phyloP scores from a whole-genome alignment of 1,284 basidiomycete genomes.

The Trichosporon ovoides region DNA sequence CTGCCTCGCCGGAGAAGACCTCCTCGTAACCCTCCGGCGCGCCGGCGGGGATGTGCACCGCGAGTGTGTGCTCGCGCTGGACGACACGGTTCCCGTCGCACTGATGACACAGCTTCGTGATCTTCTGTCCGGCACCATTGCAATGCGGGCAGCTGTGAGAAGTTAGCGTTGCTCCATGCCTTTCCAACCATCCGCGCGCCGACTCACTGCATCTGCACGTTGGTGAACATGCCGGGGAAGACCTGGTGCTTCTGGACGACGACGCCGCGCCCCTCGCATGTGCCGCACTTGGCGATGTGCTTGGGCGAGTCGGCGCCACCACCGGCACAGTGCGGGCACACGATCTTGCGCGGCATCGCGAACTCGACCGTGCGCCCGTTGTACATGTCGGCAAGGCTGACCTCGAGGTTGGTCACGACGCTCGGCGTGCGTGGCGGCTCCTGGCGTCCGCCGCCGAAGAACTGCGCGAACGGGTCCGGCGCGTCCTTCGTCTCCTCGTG shows the following conservation, averaged over 20 bases:
- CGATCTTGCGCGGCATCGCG: conserved; percentile 76
- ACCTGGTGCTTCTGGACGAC: conserved; percentile 84
- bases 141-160: conserved; percentile 66
- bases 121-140: conserved; percentile 70
- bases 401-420: conserved; percentile 78
- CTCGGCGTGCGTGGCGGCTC: conserved; percentile 69
- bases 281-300: conserved; percentile 74
- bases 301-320: conserved; percentile 79
- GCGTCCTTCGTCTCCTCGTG: conserved; percentile 61
- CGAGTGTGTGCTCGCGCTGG: conserved; percentile 58
- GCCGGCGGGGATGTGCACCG: conserved; percentile 73
- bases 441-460: conserved; percentile 76
- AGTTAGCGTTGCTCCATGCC: no score
- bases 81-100: conserved; percentile 78
- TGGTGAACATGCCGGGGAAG: conserved; percentile 84
- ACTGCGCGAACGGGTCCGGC: conserved; percentile 87
- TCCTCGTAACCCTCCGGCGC: conserved; percentile 88
- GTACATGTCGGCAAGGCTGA: conserved; percentile 80
- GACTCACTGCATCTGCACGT: conserved; percentile 48
- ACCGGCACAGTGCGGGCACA: conserved; percentile 89
- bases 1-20: conserved; percentile 85
- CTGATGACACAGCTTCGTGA: conserved; percentile 68
- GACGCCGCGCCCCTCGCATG: conserved; percentile 77
- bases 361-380: conserved; percentile 81
- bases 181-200: no score